Evolutionary conservation across 2,329 filamentous ascomycete species (phyloP).

Genomic region (Alternaria angustiovoidea): DNA sequence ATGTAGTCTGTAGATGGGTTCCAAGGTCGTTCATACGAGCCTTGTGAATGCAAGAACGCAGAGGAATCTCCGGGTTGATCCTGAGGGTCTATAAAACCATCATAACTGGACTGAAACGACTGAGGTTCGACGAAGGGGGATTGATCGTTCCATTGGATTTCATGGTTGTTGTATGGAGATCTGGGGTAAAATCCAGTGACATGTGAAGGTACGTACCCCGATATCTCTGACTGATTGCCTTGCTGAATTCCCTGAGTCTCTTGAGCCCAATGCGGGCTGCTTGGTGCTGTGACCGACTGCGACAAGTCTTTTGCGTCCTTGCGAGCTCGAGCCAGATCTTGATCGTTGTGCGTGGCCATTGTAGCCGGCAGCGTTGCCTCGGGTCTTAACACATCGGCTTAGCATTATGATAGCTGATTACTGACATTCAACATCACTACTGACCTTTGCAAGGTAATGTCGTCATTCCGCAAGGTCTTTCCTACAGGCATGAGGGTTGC

Average conservation of each 20-base stretch:
- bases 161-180: not conserved
- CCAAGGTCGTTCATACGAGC: not conserved
- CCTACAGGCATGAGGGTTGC: not conserved
- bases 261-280: not conserved
- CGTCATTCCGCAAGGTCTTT: not conserved
- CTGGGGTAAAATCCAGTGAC: not conserved
- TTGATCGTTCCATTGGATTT: not conserved
- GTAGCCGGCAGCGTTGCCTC: not conserved
- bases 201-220: slow-evolving; percentile 2
- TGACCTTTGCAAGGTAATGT: slow-evolving; percentile 5
- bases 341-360: not conserved
- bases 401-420: not conserved
- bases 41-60: not conserved
- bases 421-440: not conserved
- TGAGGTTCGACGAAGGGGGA: not conserved
- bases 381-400: not conserved
- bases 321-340: not conserved
- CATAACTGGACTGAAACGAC: not conserved
- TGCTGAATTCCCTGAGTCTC: not conserved
- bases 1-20: not conserved
- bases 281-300: not conserved
- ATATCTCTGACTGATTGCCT: not conserved
- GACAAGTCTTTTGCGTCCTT: not conserved
- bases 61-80: not conserved
- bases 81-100: not conserved